Percentiles rank a stretch among this genome's conserved stretches.
Evolutionary conservation across 2,329 filamentous ascomycete species (phyloP).

Genomic region (Falciphora oryzae): DNA sequence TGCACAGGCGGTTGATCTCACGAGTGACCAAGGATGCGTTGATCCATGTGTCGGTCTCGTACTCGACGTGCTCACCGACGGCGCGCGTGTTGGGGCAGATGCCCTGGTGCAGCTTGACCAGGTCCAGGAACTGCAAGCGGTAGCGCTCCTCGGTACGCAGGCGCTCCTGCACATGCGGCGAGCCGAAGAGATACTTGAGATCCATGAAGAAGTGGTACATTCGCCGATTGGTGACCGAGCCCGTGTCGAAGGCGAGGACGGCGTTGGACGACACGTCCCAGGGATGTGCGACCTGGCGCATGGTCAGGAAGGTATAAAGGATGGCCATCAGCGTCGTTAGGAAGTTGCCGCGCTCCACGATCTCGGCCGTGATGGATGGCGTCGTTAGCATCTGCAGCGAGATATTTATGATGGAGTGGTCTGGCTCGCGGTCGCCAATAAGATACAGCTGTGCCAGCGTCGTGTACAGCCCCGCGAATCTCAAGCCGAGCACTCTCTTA

Average conservation of each 20-base stretch:
- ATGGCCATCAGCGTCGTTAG: slow-evolving; percentile 93
- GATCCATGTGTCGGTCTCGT: slow-evolving; percentile 97
- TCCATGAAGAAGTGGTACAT: slow-evolving; percentile 99
- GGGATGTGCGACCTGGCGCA: slow-evolving; percentile 89
- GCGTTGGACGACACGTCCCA: slow-evolving; percentile 82
- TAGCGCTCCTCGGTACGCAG: slow-evolving; percentile 82
- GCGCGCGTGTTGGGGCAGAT: slow-evolving; percentile 93
- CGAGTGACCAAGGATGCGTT: slow-evolving; percentile 89
- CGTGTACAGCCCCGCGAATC: slow-evolving; percentile 94
- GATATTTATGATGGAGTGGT: slow-evolving; percentile 97
- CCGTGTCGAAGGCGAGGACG: slow-evolving; percentile 86
- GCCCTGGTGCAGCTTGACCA: slow-evolving; percentile 93
- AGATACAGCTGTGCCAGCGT: slow-evolving; percentile 90
- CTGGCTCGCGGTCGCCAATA: slow-evolving; percentile 91
- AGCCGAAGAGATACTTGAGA: slow-evolving; percentile 83
- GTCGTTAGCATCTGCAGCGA: slow-evolving; percentile 96
- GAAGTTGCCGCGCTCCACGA: slow-evolving; percentile 93
- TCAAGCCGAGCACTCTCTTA: slow-evolving; percentile 84
- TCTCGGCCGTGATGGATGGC: slow-evolving; percentile 91
- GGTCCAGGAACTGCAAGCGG: slow-evolving; percentile 86
- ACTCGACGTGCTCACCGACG: slow-evolving; percentile 93
- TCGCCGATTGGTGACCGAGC: slow-evolving; percentile 87
- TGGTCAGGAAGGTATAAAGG: slow-evolving; percentile 94
- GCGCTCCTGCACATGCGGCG: slow-evolving; percentile 79
- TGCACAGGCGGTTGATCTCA: slow-evolving; percentile 88